These are phyloP conservation scores for Hagleromyces aurorensis DNA, from an alignment of 805 yeast genomes.

Conservation along the genomic window DNA sequence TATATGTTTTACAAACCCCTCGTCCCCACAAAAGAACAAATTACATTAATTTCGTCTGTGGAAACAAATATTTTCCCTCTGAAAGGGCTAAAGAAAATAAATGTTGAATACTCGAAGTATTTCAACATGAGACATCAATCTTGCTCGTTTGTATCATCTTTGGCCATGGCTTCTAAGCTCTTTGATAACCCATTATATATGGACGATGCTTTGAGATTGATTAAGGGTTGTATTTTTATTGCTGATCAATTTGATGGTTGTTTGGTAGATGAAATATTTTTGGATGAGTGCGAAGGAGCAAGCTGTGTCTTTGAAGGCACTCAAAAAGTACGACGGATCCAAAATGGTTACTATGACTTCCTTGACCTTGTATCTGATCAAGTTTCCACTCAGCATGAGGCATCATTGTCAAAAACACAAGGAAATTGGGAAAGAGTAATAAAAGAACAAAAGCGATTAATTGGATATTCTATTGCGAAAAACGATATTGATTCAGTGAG, in stretches of 20 bases:
- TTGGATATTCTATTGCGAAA: conserved; percentile 1
- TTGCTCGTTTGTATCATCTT: conserved; percentile 49
- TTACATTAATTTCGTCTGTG: conserved; percentile 16
- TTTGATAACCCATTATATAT: conserved; percentile 15
- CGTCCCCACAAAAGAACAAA: conserved; percentile 32
- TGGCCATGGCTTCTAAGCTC: conserved; percentile 40
- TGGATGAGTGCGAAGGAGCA: conserved; percentile 12
- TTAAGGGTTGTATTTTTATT: conserved; percentile 43
- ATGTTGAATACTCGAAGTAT: conserved; percentile 22
- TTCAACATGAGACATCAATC: conserved; percentile 40
- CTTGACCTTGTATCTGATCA: conserved; percentile 5
- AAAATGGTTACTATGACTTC: conserved; percentile 13
- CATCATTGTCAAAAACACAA: conserved; percentile 2
- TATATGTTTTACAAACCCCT: conserved; percentile 40
- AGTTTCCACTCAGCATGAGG: conserved; percentile 3
- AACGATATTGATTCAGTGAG: conserved; percentile 8
- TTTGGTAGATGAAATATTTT: conserved; percentile 28
- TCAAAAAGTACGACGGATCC: conserved; percentile 17
- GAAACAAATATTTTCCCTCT: conserved; percentile 13
- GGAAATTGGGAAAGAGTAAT: conserved; percentile 6
- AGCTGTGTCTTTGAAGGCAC: conserved; percentile 14
- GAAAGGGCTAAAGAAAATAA: conserved; percentile 20
- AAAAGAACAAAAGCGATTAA: too few species aligned
- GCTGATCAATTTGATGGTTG: conserved; percentile 32
- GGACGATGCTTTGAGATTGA: conserved; percentile 35